These are phyloP conservation scores for Starmerella etchellsii DNA, from an alignment of 805 yeast species.

Conservation along the genomic window DNA sequence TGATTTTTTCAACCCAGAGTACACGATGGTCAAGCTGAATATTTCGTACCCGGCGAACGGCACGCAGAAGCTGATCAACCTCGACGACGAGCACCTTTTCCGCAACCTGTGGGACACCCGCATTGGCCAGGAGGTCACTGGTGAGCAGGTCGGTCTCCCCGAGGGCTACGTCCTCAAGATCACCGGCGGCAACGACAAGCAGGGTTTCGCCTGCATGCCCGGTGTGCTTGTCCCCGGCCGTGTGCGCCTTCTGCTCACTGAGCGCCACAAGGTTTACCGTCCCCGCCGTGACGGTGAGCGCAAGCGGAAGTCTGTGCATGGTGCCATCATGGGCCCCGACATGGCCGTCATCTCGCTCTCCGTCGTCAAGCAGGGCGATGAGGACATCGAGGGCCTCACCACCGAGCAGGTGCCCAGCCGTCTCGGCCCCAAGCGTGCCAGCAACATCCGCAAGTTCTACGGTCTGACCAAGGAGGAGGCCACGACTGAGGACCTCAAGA, in stretches of 20 bases:
- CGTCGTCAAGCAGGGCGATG: constrained; percentile 94
- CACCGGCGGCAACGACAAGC: constrained; percentile 99
- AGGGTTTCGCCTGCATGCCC: constrained; percentile 99
- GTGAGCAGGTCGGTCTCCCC: constrained; percentile 96
- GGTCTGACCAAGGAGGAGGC: constrained; percentile 85
- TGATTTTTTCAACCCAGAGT: neutral
- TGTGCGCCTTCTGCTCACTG: constrained; percentile 86
- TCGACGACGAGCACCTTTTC: constrained; percentile 98
- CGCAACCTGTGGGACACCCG: constrained; percentile 98
- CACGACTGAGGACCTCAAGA: constrained; percentile 47
- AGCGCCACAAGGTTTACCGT: constrained; percentile 98
- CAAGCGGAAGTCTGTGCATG: constrained; percentile 99
- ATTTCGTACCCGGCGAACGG: constrained; percentile 99
- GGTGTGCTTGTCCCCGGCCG: constrained; percentile 99
- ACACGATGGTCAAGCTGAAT: constrained; percentile 56
- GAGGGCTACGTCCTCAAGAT: constrained; percentile 98
- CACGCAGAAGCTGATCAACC: constrained; percentile 94
- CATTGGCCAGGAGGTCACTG: constrained; percentile 99
- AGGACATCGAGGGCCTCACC: constrained; percentile 91
- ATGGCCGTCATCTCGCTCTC: constrained; percentile 89
- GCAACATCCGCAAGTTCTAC: constrained; percentile 99
- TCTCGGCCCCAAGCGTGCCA: constrained; percentile 99
- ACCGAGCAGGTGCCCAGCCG: constrained; percentile 93
- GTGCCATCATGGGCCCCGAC: constrained; percentile 96
- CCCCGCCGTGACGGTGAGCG: constrained; percentile 99